Evolutionary conservation across 1,284 basidiomycete genomes (phyloP).

Genomic region (Moniliophthora roreri): DNA sequence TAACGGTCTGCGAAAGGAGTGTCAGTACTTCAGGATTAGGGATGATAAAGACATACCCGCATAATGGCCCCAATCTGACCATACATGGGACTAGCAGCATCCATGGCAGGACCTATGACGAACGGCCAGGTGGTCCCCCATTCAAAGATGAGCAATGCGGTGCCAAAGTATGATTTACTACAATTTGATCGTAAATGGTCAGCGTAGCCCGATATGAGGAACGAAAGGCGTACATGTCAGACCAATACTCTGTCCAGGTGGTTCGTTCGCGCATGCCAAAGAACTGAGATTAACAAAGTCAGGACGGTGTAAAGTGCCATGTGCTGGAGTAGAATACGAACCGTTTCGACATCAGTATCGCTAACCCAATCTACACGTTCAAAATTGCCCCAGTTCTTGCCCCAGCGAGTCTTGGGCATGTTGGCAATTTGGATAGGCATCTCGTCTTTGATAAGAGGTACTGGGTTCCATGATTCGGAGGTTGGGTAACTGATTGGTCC

Average conservation of each 20-base stretch:
- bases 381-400: constrained; percentile 27
- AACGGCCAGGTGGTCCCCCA: constrained; percentile 32
- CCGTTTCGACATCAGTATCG: constrained; percentile 22
- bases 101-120: constrained; percentile 9
- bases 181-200: neutral
- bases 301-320: neutral
- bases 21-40: neutral
- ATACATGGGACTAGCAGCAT: neutral
- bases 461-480: constrained; percentile 22
- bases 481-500: constrained; percentile 21
- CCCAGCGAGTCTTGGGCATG: constrained; percentile 25
- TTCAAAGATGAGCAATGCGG: constrained; percentile 27
- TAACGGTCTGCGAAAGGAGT: neutral
- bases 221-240: constrained; percentile 14
- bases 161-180: constrained; percentile 23
- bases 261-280: constrained; percentile 8
- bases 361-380: constrained; percentile 26
- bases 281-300: neutral
- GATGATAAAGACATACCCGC: neutral
- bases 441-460: constrained; percentile 2
- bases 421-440: constrained; percentile 24
- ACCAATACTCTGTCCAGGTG: constrained; percentile 20
- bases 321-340: neutral
- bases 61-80: neutral
- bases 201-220: neutral